Percentiles rank a stretch among this genome's conserved stretches.
phyloP scores from a whole-genome alignment of 352 stramenopile genomes.

The Globisporangium sylvaticum region DNA sequence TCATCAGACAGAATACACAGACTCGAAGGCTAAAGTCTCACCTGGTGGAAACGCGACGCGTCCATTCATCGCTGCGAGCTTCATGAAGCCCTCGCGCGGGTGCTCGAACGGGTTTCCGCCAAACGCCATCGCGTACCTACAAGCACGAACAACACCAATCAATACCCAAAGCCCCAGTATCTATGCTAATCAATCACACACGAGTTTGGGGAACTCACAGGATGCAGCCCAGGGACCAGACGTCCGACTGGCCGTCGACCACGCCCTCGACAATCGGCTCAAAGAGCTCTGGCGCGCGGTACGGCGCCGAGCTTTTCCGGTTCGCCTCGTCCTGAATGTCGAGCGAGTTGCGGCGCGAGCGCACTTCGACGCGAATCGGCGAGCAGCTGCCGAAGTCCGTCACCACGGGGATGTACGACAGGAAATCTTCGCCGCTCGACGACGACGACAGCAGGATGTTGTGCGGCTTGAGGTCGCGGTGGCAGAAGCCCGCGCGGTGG shows the following conservation, averaged over 20 bases:
- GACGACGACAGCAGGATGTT: slow-evolving; percentile 77
- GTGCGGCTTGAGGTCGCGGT: slow-evolving; percentile 84
- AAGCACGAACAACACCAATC: neutral
- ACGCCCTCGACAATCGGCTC: slow-evolving; percentile 59
- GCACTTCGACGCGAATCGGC: slow-evolving; percentile 63
- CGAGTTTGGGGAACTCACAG: slow-evolving; percentile 34
- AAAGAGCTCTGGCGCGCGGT: slow-evolving; percentile 82
- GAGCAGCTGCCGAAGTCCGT: slow-evolving; percentile 85
- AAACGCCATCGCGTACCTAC: slow-evolving; percentile 83
- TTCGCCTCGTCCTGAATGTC: slow-evolving; percentile 79
- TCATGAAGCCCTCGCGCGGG: slow-evolving; percentile 80
- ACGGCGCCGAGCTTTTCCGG: slow-evolving; percentile 79
- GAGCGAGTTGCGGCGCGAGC: slow-evolving; percentile 62
- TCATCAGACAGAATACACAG: too few species aligned
- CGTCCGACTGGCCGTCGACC: slow-evolving; percentile 77
- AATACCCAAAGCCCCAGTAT: neutral
- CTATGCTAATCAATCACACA: neutral
- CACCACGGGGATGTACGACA: slow-evolving; percentile 77
- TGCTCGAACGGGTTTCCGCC: slow-evolving; percentile 78
- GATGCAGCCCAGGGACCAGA: slow-evolving; percentile 84
- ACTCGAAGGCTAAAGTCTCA: too few species aligned
- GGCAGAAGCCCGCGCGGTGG: slow-evolving; percentile 76
- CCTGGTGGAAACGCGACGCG: slow-evolving; percentile 70
- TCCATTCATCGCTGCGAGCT: slow-evolving; percentile 75
- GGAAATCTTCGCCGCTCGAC: slow-evolving; percentile 52